Percentiles rank a stretch among this genome's conserved stretches.
Conservation (phyloP, 2,329 filamentous ascomycete species). For the Cryphonectria nitschkei region DNA sequence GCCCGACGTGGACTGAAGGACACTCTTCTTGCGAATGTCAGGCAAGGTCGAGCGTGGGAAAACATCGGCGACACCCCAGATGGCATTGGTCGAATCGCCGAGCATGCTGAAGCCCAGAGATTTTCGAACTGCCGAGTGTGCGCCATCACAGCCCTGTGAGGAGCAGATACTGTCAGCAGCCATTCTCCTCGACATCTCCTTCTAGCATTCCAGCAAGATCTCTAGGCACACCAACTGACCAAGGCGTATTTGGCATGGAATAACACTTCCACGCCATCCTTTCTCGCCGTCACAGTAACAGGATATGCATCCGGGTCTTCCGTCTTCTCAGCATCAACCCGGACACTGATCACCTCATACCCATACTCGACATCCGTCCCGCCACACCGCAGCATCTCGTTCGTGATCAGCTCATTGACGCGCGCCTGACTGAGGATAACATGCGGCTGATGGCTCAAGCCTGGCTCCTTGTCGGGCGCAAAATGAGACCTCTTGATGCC, state of each 20-base stretch:
- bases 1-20: slow-evolving; percentile 58
- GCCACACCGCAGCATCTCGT: slow-evolving; percentile 46
- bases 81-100: slow-evolving; percentile 59
- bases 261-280: slow-evolving; percentile 43
- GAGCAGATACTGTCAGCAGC: neutral
- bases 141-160: slow-evolving; percentile 48
- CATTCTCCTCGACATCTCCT: no score
- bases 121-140: slow-evolving; percentile 55
- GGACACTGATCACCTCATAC: slow-evolving; percentile 52
- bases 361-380: slow-evolving; percentile 57
- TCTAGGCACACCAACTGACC: slow-evolving; percentile 42
- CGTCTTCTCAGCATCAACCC: slow-evolving; percentile 49
- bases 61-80: slow-evolving; percentile 63
- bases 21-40: slow-evolving; percentile 61
- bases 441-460: slow-evolving; percentile 57
- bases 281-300: slow-evolving; percentile 48
- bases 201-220: neutral
- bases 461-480: slow-evolving; percentile 57
- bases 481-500: slow-evolving; percentile 51
- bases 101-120: slow-evolving; percentile 60
- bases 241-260: slow-evolving; percentile 56
- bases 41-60: slow-evolving; percentile 62
- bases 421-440: slow-evolving; percentile 61
- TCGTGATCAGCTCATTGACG: slow-evolving; percentile 58
- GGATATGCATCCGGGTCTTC: slow-evolving; percentile 45